phyloP scores from a whole-genome alignment of 2,329 filamentous ascomycete species.

The Diaporthe caulivora region DNA sequence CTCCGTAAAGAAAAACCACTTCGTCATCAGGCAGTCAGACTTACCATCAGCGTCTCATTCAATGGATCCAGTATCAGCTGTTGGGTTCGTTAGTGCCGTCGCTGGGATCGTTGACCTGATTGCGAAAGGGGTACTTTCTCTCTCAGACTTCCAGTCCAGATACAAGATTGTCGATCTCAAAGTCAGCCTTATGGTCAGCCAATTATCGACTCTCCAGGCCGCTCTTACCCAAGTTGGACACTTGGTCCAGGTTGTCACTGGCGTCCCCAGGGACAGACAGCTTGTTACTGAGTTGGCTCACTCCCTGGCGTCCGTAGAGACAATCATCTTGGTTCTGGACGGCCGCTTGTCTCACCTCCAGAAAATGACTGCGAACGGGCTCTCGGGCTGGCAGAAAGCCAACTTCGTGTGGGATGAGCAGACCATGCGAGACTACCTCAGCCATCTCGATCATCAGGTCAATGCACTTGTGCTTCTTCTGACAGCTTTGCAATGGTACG shows the following conservation, averaged over 20 bases:
- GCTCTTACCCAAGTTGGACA: background rate
- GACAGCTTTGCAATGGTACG: background rate
- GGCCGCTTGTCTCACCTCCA: background rate
- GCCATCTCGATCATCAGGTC: background rate
- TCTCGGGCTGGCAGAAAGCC: background rate
- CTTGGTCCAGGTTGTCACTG: background rate
- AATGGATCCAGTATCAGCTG: constrained; percentile 13
- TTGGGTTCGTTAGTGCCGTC: background rate
- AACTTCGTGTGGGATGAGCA: constrained; percentile 4
- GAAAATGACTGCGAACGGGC: background rate
- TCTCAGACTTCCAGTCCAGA: constrained; percentile 9
- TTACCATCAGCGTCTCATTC: background rate
- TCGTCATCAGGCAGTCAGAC: background rate
- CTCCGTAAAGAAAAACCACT: background rate
- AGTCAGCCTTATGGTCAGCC: background rate
- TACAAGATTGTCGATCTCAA: constrained; percentile 11
- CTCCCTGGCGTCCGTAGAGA: background rate
- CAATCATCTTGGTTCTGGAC: background rate
- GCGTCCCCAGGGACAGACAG: background rate
- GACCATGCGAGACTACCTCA: constrained; percentile 4
- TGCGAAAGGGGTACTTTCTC: background rate
- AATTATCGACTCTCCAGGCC: background rate
- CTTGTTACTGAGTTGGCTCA: background rate
- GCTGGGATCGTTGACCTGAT: background rate
- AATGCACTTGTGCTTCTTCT: constrained; percentile 1